Conservation (phyloP, 495 filamentous ascomycete species). For the Pseudoneurospora amorphoporcata region DNA sequence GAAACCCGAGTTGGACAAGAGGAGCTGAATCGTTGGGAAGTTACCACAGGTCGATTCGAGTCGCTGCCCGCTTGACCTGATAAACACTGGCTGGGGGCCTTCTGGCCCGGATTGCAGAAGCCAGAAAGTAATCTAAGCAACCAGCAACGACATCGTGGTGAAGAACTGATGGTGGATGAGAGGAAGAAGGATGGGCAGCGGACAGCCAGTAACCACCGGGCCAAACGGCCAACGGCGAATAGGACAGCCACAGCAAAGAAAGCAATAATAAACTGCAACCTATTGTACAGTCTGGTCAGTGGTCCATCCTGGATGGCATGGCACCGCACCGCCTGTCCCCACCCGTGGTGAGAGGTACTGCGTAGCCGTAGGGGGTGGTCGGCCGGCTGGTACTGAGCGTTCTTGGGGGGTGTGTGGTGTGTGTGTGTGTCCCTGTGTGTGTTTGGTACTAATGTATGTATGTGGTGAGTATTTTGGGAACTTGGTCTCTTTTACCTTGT, state of each 20-base stretch:
- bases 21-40: neutral
- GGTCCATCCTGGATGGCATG: neutral
- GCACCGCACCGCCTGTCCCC: neutral
- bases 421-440: neutral
- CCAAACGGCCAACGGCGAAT: neutral
- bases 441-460: neutral
- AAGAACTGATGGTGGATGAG: neutral
- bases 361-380: neutral
- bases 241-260: neutral
- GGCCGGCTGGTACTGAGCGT: neutral
- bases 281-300: neutral
- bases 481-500: neutral
- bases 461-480: neutral
- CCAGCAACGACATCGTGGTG: neutral
- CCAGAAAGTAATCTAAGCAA: neutral
- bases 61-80: neutral
- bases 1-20: neutral
- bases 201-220: neutral
- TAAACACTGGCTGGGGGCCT: neutral
- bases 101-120: neutral
- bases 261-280: neutral
- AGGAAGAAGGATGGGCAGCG: neutral
- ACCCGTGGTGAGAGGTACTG: neutral
- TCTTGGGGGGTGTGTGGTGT: neutral
- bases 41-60: neutral